Evolutionary conservation across 345 rosid species (phyloP), one percentile per base, ranked within the genome.

Genomic region (Citropsis articulata): DNA sequence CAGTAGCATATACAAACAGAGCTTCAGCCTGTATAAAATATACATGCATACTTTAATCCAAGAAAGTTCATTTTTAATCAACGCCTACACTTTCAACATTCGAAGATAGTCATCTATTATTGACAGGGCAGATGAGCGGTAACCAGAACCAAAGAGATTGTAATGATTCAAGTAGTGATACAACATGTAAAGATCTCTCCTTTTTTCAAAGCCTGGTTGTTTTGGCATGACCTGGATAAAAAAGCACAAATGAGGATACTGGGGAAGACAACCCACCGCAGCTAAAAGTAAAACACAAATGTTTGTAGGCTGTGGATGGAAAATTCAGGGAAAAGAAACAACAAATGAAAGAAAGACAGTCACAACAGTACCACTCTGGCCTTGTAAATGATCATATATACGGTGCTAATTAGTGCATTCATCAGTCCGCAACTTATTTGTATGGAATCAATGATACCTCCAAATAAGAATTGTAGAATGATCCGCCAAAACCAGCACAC

Each of bases 131-230:
- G 99, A 89, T 13, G 97, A 90, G 30, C 97, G 88, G 61, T 93
- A 93, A 7, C 98, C 91, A 1, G 95, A 93, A 69, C 98, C 99
- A 74, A 95, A 95, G 50, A 89, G 93, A 82, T 93, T 95, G 82
- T 93, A 93, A 80, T 95, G 98, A 81, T 95, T 95, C 86, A 95
- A 87, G 87, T 92, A 93, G 81, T 95, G 99, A 75, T 95, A 95
- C 66, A 95, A 61, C 90, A 91, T 45, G 67, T 93, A 96, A 6
- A 93, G 50, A 63, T 93, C 94, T 75, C 85, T 89, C 85, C 97
- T 93, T 82, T 89, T 93, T 81, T 93, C 98, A 69, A 87, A 92
- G 9, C 97, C 98, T 0, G 86, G 81, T 75, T 91, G 95, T 84
- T 91, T 90, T 1, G 98, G 97, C 87, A 93, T 92, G 84, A 91